phyloP scores from a whole-genome alignment of 208 protist genomes.

The Trypanosomatidae sp. region DNA sequence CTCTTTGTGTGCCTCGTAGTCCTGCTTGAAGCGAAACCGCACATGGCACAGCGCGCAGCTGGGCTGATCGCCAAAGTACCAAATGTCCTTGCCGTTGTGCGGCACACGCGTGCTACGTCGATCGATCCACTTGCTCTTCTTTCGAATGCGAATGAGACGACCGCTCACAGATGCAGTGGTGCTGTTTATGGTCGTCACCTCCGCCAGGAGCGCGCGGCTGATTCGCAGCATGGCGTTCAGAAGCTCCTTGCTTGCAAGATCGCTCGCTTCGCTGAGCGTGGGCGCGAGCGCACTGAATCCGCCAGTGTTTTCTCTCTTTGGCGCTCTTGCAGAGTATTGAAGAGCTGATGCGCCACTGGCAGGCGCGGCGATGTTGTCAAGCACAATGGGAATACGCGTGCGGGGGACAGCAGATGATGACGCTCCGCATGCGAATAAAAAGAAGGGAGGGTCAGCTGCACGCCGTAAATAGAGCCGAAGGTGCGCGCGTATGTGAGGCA shows the following conservation, averaged over 20 bases:
- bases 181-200: conserved; percentile 75
- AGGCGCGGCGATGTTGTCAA: neutral
- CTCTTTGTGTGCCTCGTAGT: conserved; percentile 91
- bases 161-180: conserved; percentile 75
- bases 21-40: conserved; percentile 90
- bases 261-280: neutral
- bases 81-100: conserved; percentile 88
- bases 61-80: conserved; percentile 84
- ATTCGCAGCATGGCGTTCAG: conserved; percentile 34
- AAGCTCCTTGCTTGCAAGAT: neutral
- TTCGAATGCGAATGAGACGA: conserved; percentile 85
- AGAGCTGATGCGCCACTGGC: neutral
- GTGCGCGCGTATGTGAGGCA: neutral
- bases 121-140: conserved; percentile 91
- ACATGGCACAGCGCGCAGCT: conserved; percentile 89
- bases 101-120: conserved; percentile 78
- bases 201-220: conserved; percentile 39
- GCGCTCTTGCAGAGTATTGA: neutral
- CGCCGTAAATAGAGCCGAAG: neutral
- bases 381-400: neutral
- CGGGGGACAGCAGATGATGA: neutral
- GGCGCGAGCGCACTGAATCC: neutral
- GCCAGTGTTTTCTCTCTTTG: neutral
- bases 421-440: neutral
- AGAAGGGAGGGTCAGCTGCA: neutral